Evolutionary conservation across 2,329 filamentous ascomycete species (phyloP), one percentile per base, ranked within the genome.

Genomic region (Lachnellula occidentalis): DNA sequence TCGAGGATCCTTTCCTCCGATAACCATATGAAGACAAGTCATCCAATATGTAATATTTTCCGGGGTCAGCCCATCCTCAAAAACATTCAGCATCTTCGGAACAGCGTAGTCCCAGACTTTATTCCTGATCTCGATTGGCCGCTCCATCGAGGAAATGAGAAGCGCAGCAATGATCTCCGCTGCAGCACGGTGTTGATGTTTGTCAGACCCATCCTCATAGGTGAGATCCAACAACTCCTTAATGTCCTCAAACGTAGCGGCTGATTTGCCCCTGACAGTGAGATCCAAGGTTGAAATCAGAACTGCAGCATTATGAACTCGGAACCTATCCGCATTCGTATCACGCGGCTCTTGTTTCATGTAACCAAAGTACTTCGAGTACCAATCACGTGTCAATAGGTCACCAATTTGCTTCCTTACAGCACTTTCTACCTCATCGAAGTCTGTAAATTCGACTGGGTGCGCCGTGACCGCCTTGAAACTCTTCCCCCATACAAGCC

Each of bases 41-140:
- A 90, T 87, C 94, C 94, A 99, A 72, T 99, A 99, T 11, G 85
- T 83, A 34, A 90, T 82, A 67, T 97, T 99, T 67, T 99, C 94
- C 0, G 94, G 94, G 0, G 92, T 99, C 60, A 99, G 71, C 39
- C 90, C 91, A 63, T 97, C 92, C n/a, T 85, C 83, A 67, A 97
- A 90, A 58, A 97, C 86, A 61, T 85, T 81, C 22, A 91, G 81
- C 61, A 99, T 80, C 67, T 96, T 87, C 0, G 94, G 92, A 62
- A 95, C 91, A 2, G 88, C 90, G 69, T 94, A 97, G 48, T 82
- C 82, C 94, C 94, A 99, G 1, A 95, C 82, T 62, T 82, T 77
- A 54, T 87, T 82, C 45, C 91, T 85, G 61, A 87, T 83, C 51
- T 89, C 83, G 4, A 85, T 75, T 5, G 86, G 85, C 27, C 90